A percentile compares a stretch with the other conserved stretches of the same genome.
Conservation (phyloP, 2,329 filamentous ascomycete species). For the Drechslerella dactyloides region DNA sequence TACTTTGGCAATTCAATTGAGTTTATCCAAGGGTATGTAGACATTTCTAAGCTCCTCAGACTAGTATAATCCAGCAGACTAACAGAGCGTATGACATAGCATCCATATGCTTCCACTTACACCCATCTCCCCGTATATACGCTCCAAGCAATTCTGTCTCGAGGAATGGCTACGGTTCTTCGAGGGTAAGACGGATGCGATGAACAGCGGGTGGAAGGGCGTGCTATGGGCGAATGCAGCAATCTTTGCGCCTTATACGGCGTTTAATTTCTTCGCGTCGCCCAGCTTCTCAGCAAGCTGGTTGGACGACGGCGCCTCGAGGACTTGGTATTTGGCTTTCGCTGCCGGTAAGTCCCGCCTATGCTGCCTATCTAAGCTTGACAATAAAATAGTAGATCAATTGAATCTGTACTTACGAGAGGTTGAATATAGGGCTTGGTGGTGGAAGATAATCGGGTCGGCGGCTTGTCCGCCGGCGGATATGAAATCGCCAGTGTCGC, state of each 20-base stretch:
- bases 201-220: conserved; percentile 81
- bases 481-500: no score
- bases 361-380: neutral
- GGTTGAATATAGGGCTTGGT: conserved; percentile 23
- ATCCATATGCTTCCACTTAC: conserved; percentile 84
- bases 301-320: conserved; percentile 81
- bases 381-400: neutral
- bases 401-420: conserved; percentile 12
- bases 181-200: conserved; percentile 67
- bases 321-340: conserved; percentile 84
- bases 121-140: conserved; percentile 71
- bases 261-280: conserved; percentile 77
- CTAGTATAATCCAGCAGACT: conserved; percentile 7
- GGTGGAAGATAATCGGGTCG: conserved; percentile 1
- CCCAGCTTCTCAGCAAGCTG: conserved; percentile 70
- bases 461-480: neutral
- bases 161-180: conserved; percentile 88
- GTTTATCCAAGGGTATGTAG: conserved; percentile 67
- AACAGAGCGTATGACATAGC: conserved; percentile 61
- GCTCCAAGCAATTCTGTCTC: conserved; percentile 72
- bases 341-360: conserved; percentile 68
- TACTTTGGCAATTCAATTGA: conserved; percentile 80
- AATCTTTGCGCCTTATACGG: conserved; percentile 71
- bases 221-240: conserved; percentile 83
- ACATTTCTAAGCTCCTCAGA: conserved; percentile 55